These are phyloP conservation scores for Microthlaspi erraticum DNA, from an alignment of 345 rosid genomes.

Conservation along the genomic window DNA sequence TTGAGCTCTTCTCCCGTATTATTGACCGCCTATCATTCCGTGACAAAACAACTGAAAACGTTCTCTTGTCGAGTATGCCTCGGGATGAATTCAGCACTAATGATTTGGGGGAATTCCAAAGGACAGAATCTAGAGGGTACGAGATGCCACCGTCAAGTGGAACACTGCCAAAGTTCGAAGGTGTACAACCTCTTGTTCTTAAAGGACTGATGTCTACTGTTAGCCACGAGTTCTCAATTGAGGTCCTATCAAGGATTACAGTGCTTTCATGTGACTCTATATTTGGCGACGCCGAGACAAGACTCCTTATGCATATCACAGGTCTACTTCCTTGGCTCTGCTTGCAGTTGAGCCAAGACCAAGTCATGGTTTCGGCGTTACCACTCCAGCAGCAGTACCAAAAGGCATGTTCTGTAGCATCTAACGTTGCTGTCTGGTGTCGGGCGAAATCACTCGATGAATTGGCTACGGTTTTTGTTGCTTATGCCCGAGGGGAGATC, in stretches of 20 bases:
- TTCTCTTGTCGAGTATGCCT: slow-evolving; percentile 97
- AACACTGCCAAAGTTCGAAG: slow-evolving; percentile 85
- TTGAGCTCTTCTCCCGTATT: slow-evolving; percentile 92
- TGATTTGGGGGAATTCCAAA: slow-evolving; percentile 66
- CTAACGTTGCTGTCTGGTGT: slow-evolving; percentile 86
- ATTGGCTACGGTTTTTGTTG: slow-evolving; percentile 70
- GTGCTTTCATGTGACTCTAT: slow-evolving; percentile 95
- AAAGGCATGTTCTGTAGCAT: slow-evolving; percentile 86
- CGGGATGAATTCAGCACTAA: slow-evolving; percentile 71
- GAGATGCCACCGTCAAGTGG: slow-evolving; percentile 76
- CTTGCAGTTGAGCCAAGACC: slow-evolving; percentile 81
- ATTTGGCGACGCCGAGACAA: slow-evolving; percentile 88
- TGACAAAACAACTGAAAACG: slow-evolving; percentile 94
- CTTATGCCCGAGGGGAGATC: slow-evolving; percentile 80
- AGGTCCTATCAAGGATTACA: slow-evolving; percentile 84
- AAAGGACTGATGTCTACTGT: slow-evolving; percentile 94
- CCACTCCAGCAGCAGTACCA: slow-evolving; percentile 89
- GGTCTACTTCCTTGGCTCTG: slow-evolving; percentile 99
- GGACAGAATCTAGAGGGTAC: slow-evolving; percentile 71
- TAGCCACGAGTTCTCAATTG: slow-evolving; percentile 88
- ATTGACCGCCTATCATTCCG: slow-evolving; percentile 87
- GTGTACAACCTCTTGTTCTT: slow-evolving; percentile 97
- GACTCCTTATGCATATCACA: slow-evolving; percentile 95
- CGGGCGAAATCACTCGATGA: slow-evolving; percentile 78
- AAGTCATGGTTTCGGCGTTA: slow-evolving; percentile 59